Conservation (phyloP, 805 yeast genomes). For the Myxozyma kluyveri region DNA sequence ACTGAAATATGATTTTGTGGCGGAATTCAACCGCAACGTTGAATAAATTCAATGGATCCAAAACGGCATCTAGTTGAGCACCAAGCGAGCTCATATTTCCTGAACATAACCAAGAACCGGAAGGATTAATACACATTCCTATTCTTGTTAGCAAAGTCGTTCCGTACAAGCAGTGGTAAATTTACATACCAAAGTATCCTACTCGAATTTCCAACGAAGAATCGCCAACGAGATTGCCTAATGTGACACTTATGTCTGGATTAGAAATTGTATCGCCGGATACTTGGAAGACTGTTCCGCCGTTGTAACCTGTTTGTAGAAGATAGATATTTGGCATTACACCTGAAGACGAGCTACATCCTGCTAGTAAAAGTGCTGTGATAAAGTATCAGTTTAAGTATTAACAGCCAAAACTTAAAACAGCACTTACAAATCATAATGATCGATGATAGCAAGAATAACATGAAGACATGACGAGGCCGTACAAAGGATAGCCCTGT, state of each 20-base stretch:
- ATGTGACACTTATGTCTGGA: slow-evolving; percentile 4
- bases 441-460: slow-evolving; percentile 14
- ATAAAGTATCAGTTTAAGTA: neutral
- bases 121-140: slow-evolving; percentile 12
- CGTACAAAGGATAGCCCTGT: slow-evolving; percentile 19
- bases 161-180: neutral
- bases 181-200: slow-evolving; percentile 22
- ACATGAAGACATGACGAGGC: slow-evolving; percentile 24
- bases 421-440: slow-evolving; percentile 10
- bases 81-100: slow-evolving; percentile 22
- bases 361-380: slow-evolving; percentile 24
- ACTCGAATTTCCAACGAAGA: slow-evolving; percentile 19
- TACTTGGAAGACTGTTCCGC: slow-evolving; percentile 17
- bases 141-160: neutral
- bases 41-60: slow-evolving; percentile 27
- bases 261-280: slow-evolving; percentile 13
- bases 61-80: neutral
- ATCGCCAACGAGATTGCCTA: slow-evolving; percentile 19
- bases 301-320: slow-evolving; percentile 23
- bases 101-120: slow-evolving; percentile 25
- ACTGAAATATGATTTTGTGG: slow-evolving; percentile 23
- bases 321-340: slow-evolving; percentile 20
- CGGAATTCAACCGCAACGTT: slow-evolving; percentile 18
- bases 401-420: neutral
- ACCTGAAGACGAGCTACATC: slow-evolving; percentile 22